Evolutionary conservation across 352 stramenopile genomes (phyloP), one percentile per base, ranked within the genome.

Genomic region (Thalassiosira livingstoniorum): DNA sequence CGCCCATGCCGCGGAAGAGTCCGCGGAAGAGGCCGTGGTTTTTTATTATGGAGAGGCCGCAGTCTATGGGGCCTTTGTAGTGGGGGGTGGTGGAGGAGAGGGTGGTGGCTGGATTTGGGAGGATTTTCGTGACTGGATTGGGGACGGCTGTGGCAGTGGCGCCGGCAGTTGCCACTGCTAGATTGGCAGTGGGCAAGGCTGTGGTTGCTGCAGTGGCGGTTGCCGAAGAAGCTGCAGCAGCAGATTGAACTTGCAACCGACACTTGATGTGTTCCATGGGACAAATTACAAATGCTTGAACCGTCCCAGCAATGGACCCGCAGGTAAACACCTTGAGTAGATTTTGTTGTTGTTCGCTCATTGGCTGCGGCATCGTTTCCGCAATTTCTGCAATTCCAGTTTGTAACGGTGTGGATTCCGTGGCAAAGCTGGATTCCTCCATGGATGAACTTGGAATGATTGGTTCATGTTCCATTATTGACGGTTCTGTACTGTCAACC

Each of bases 261-360:
- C 87, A 93, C 75, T 96, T 96, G 72, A 96, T 76, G 63, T 95
- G 92, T 76, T 96, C 93, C 58, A 89, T 94, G 0, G 93, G 93
- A 74, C 90, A 91, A 62, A 95, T 88, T 2, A 96, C 82, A 32
- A 91, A 77, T 21, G 77, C 80, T 74, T 95, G 91, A 7, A 92
- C 89, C 23, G 92, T 78, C 21, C 93, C 93, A 37, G 93, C 90
- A 65, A 94, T 88, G 13, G 72, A 84, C 10, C 93, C 93, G 78
- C 91, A 94, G 32, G 78, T 70, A 58, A 94, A 94, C 25, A 84
- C 68, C 78, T 95, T 93, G 18, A 79, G 18, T 25, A 67, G 42
- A 80, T 76, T 75, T 76, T 79, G 55, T 45, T 62, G 7, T 29
- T 60, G 39, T 60, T n/a, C n/a, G n/a, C n/a, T n/a, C n/a, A n/a